These are phyloP conservation scores for Xylaria sp. DNA, from an alignment of 2,329 filamentous ascomycete genomes.

Conservation along the genomic window DNA sequence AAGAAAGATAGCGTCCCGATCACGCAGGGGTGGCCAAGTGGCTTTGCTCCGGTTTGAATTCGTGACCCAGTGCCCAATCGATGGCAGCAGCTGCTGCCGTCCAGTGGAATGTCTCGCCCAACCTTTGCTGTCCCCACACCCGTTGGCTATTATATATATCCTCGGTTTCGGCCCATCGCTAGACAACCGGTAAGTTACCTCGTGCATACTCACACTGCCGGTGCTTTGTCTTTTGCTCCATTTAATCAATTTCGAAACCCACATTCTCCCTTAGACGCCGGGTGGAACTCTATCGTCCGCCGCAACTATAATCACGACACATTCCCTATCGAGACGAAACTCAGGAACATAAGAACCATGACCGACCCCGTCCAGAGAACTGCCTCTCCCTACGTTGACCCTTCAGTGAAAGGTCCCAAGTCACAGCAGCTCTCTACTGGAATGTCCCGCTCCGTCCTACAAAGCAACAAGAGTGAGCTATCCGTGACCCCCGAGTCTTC, in stretches of 20 bases:
- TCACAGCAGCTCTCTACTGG: conserved; percentile 44
- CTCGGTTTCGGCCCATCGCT: conserved; percentile 39
- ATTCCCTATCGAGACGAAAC: conserved; percentile 22
- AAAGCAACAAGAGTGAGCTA: conserved; percentile 34
- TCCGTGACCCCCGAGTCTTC: not conserved
- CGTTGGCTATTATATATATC: conserved; percentile 40
- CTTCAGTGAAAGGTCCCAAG: conserved; percentile 47
- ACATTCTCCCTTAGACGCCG: conserved; percentile 36
- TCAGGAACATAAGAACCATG: conserved; percentile 39
- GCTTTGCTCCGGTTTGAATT: conserved; percentile 41
- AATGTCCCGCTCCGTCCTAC: conserved; percentile 35
- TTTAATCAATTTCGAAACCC: conserved; percentile 33
- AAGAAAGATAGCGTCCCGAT: conserved; percentile 31
- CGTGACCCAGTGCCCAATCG: conserved; percentile 39
- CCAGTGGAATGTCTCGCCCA: conserved; percentile 39
- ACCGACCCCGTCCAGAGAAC: conserved; percentile 46
- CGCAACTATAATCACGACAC: conserved; percentile 18
- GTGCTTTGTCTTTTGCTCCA: conserved; percentile 34
- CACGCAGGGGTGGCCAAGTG: conserved; percentile 34
- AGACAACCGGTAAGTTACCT: conserved; percentile 33
- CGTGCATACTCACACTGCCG: conserved; percentile 32
- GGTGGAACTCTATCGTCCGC: conserved; percentile 32
- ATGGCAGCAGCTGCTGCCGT: conserved; percentile 25
- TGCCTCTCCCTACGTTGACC: conserved; percentile 49
- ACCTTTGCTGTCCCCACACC: conserved; percentile 36